Percentiles rank a stretch among this genome's conserved stretches.
These are phyloP conservation scores for Sugiyamaella neomexicana DNA, from an alignment of 1,139 yeast genomes.

Conservation along the genomic window DNA sequence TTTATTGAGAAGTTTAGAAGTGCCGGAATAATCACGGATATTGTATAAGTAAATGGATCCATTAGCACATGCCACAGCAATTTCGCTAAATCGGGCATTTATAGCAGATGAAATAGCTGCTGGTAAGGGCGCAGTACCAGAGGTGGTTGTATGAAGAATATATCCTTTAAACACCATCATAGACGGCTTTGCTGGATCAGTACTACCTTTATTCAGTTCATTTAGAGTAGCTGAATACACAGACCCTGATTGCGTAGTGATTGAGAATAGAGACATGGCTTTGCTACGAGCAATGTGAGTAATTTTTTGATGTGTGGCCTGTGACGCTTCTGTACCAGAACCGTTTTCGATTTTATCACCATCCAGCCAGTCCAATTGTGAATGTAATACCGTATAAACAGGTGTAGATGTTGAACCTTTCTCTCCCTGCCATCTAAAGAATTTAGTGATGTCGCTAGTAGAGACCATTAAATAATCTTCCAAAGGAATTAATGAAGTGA, in stretches of 20 bases:
- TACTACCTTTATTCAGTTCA: conserved; percentile 18
- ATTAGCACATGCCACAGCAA: conserved; percentile 39
- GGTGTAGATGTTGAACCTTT: background rate
- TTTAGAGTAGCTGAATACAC: conserved; percentile 25
- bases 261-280: conserved; percentile 32
- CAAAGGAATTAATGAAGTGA: conserved; percentile 26
- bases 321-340: background rate
- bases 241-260: conserved; percentile 24
- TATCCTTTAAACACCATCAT: conserved; percentile 24
- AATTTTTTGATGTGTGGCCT: conserved; percentile 5
- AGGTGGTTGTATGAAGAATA: conserved; percentile 30
- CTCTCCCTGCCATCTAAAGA: conserved; percentile 10
- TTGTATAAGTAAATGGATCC: conserved; percentile 40
- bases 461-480: conserved; percentile 38
- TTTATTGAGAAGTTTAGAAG: conserved; percentile 31
- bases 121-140: conserved; percentile 18
- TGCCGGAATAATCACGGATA: conserved; percentile 40
- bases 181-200: conserved; percentile 4
- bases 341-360: background rate
- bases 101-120: conserved; percentile 35
- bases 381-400: conserved; percentile 10
- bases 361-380: conserved; percentile 35
- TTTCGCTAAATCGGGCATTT: conserved; percentile 42
- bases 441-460: conserved; percentile 26
- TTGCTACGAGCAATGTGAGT: conserved; percentile 25